Evolutionary conservation across 2,329 filamentous ascomycete species (phyloP).

Genomic region (Curvularia lunata): DNA sequence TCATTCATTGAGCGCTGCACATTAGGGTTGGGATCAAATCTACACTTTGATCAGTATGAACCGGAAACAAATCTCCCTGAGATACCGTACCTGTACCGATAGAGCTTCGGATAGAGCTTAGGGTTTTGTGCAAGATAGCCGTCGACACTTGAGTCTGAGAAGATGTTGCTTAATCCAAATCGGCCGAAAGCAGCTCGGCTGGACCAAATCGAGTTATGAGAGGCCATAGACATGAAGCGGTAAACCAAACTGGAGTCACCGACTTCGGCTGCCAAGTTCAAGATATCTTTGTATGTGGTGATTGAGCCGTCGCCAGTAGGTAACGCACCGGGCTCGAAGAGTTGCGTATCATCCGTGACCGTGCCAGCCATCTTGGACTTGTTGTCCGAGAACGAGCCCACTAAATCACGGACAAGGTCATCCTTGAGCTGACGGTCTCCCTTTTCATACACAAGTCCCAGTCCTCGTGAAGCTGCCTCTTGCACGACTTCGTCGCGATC

Average conservation of each 20-base stretch:
- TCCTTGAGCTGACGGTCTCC: slow-evolving; percentile 81
- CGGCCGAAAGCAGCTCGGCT: slow-evolving; percentile 95
- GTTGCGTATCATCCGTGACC: slow-evolving; percentile 86
- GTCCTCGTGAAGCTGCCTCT: slow-evolving; percentile 88
- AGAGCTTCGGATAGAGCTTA: slow-evolving; percentile 94
- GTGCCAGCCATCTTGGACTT: slow-evolving; percentile 73
- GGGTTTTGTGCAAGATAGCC: slow-evolving; percentile 79
- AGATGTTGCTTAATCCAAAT: slow-evolving; percentile 89
- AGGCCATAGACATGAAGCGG: slow-evolving; percentile 96
- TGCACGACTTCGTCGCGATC: slow-evolving; percentile 94
- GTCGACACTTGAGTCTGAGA: slow-evolving; percentile 78
- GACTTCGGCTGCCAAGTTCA: slow-evolving; percentile 92
- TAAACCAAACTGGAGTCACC: slow-evolving; percentile 97
- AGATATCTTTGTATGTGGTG: slow-evolving; percentile 97
- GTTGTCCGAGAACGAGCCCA: slow-evolving; percentile 82
- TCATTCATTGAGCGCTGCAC: slow-evolving; percentile 96
- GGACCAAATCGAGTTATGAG: slow-evolving; percentile 95
- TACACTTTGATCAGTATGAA: slow-evolving; percentile 27
- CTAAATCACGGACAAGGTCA: slow-evolving; percentile 83
- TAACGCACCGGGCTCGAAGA: slow-evolving; percentile 89
- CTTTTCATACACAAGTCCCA: slow-evolving; percentile 93
- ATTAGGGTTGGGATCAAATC: slow-evolving; percentile 90
- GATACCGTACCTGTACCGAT: slow-evolving; percentile 71
- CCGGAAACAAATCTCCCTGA: neutral
- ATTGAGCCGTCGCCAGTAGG: slow-evolving; percentile 90